Evolutionary conservation across 208 protist genomes (phyloP), one percentile per base, ranked within the genome.

Genomic region (Herpetomonas tarakana): DNA sequence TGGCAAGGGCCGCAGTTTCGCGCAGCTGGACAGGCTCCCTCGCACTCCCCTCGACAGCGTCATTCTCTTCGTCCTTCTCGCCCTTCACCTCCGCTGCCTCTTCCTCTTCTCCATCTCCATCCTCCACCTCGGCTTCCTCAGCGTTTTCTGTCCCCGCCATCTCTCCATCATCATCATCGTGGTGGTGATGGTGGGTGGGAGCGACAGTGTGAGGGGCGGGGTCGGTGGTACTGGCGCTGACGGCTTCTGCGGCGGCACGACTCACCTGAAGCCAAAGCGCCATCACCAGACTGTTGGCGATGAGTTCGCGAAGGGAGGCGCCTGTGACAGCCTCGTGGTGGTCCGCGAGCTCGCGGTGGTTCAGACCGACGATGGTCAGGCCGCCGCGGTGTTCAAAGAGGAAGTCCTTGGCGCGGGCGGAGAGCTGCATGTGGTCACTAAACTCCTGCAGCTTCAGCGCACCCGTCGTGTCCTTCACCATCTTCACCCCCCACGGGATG

Each of bases 401-500:
- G 46, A 87, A 81, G 12, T 76, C 57, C 49, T 78, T 77, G 25
- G 80, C 71, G 2, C 24, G 65, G n/a, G 68, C 55, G 4, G 79
- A 91, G 38, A 91, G 64, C n/a, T 27, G 24, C 27, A 80, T 12
- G 18, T 46, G 50, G 6, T 64, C 26, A 0, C 64, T 28, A 60
- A 81, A 63, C 24, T 73, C 65, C 16, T 75, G 56, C 19, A 84
- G 29, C 9, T 71, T 54, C 11, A 69, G 39, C 11, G 28, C 14
- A 2, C 41, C 0, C 4, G 28, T 39, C 26, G 50, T 25, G 22
- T 44, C 16, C 30, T 47, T 52, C 58, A 61, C 56, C 35, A 90
- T n/a, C 41, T 68, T 65, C 16, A 91, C 30, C 18, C 77, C 70
- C 83, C 83, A 91, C 41, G 67, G 63, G 2, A 86, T 73, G 12